Base-by-base conservation (phyloP, 331 rosid genomes). In the Prunus yedoensis region DNA sequence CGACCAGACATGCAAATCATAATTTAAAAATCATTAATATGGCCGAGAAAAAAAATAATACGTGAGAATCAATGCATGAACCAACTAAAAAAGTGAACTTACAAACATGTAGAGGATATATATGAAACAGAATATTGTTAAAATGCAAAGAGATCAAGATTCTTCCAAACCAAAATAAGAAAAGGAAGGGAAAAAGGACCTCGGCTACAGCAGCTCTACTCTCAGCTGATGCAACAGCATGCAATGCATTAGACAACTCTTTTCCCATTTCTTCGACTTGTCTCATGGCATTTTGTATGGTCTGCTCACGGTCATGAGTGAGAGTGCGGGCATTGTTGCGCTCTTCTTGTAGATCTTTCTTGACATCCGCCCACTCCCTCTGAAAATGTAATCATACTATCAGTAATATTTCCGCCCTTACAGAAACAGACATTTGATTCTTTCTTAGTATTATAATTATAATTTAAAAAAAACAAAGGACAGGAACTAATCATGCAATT, bases 301-400 rank as follows among this genome's bases (percentile, higher is more conserved):
- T 83, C 82, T 88, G 94, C 38, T 95, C 97, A 51, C 94, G 90
- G 41, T 89, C 97, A 67, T 68, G 77, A 38, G 90, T 77, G 75
- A 92, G 82, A 76, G 79, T 81, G 66, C 92, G 87, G 77, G 83
- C 84, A 80, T 82, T 90, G 71, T 87, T 89, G 56, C 93, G 85
- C 81, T 92, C 97, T 70, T 88, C 91, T 68, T 87, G 93, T 69
- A 95, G 83, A 81, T 95, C 99, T 76, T 86, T 89, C 89, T 88
- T 92, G 71, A 89, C 97, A 76, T 90, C 99, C 28, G 92, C 97
- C 99, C 99, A 95, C 80, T 95, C 97, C 87, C 88, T 85, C 99
- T 95, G 85, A 73, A 71, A 35, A 17, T 58, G 18, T 16, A 70
- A 82, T 77, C 82, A 35, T 12, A 23, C 17, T 68, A 25, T 10